phyloP scores from a whole-genome alignment of 1,139 yeast genomes.

The Sugiyamaella paludigena region DNA sequence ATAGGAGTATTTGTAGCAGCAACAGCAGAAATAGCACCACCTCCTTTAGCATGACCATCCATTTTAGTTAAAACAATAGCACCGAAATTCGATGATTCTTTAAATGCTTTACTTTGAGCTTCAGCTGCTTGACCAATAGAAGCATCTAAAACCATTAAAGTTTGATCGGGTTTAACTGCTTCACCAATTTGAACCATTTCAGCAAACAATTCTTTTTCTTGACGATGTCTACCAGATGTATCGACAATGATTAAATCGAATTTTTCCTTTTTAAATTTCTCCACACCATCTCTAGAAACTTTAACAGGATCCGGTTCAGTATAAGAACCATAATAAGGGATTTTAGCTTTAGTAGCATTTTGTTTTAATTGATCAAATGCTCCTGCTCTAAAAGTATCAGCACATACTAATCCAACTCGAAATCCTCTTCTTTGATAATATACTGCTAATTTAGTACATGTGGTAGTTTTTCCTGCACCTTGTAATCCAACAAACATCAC shows the following conservation, averaged over 20 bases:
- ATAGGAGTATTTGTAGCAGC: constrained; percentile 98
- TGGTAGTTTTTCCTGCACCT: constrained; percentile 98
- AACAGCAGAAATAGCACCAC: constrained; percentile 98
- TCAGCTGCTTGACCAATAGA: constrained; percentile 99
- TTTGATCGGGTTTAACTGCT: constrained; percentile 85
- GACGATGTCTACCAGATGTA: constrained; percentile 97
- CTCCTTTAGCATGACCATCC: constrained; percentile 99
- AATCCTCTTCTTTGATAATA: constrained; percentile 91
- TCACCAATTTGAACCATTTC: constrained; percentile 94
- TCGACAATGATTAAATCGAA: constrained; percentile 94
- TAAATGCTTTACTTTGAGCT: constrained; percentile 89
- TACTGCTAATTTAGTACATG: constrained; percentile 94
- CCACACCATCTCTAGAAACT: constrained; percentile 89
- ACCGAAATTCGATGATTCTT: constrained; percentile 90
- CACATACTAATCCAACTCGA: constrained; percentile 95
- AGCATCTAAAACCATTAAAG: constrained; percentile 97
- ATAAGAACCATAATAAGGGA: constrained; percentile 93
- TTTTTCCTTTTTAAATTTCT: constrained; percentile 83
- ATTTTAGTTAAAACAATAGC: constrained; percentile 92
- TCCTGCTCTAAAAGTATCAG: constrained; percentile 99
- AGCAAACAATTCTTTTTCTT: constrained; percentile 84
- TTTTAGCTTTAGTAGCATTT: constrained; percentile 91
- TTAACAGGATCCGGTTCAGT: constrained; percentile 94
- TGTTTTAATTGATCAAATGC: constrained; percentile 98
- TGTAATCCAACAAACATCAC: constrained; percentile 98